Evolutionary conservation across 371 early-diverging fungal genomes (phyloP).

Genomic region (Mucor sp.): DNA sequence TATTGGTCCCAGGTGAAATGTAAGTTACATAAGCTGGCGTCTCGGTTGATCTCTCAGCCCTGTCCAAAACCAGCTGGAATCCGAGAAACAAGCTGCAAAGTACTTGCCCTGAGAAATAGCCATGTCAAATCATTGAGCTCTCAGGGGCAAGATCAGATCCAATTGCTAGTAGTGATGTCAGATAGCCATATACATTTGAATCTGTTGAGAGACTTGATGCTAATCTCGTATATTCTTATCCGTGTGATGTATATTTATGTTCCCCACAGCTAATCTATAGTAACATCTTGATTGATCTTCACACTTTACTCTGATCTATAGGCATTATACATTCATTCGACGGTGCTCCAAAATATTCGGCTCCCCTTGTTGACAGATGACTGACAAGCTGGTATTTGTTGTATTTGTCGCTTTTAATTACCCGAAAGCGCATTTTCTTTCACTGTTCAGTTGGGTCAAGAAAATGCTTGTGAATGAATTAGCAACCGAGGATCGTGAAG

Average conservation of each 20-base stretch:
- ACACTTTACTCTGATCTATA: no score
- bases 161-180: no score
- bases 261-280: no score
- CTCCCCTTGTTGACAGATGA: background rate
- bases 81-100: background rate
- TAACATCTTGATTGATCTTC: no score
- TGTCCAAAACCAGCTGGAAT: background rate
- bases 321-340: background rate
- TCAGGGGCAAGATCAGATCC: no score
- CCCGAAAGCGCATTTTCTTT: background rate
- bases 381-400: background rate
- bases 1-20: background rate
- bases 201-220: no score
- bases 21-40: background rate
- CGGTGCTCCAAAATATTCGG: background rate
- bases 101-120: background rate
- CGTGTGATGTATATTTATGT: no score
- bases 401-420: background rate
- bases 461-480: constrained; percentile 20
- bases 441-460: background rate
- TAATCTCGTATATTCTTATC: no score
- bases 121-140: background rate
- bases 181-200: no score
- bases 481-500: constrained; percentile 11
- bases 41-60: background rate